Base-by-base conservation (phyloP, 768 basidiomycete genomes). In the Lentinula sp. region DNA sequence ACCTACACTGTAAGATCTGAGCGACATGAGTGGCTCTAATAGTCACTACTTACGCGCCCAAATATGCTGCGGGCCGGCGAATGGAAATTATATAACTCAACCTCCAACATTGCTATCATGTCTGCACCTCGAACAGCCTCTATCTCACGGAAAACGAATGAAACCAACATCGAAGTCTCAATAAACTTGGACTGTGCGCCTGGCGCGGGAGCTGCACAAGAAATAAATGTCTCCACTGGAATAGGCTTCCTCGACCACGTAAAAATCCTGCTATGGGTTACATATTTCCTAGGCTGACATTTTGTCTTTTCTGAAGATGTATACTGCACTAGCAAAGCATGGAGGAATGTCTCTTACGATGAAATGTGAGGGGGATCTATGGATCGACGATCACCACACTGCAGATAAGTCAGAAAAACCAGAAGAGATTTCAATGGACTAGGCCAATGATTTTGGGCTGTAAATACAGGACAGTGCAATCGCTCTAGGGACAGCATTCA, bases 231-330 rank as follows among this genome's bases (percentile, higher is more conserved):
- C 60, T 86, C 86, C 21, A 98, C 96, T 1, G 97, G 97, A 31
- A 95, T 99, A 62, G 97, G 97, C n/a, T 99, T 98, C 72, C 81
- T 98, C 40, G 96, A 99, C 74, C 97, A 99, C 80, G 96, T 94
- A 73, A 45, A 43, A 16, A 16, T 16, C 42, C 9, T 48, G n/a
- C 21, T n/a, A 7, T n/a, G 5, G 5, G n/a, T 39, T 57, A 11
- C 1, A 11, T n/a, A 7, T 49, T 34, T 23, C 50, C 28, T 35
- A 34, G 39, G 49, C 11, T 23, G 18, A 23, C 18, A 23, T 28
- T 28, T 28, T 28, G 28, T 28, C 9, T 21, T 34, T 56, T 46
- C 28, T 42, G 8, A 62, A 99, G 96, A 99, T 99, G 97, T 95
- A 94, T 71, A 88, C 93, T 64, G 96, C 97, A 1, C 84, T 99